A percentile compares a stretch with the other conserved stretches of the same genome.
These are phyloP conservation scores for Kazachstania sp. DNA, from an alignment of 1,139 yeast species.

Conservation along the genomic window DNA sequence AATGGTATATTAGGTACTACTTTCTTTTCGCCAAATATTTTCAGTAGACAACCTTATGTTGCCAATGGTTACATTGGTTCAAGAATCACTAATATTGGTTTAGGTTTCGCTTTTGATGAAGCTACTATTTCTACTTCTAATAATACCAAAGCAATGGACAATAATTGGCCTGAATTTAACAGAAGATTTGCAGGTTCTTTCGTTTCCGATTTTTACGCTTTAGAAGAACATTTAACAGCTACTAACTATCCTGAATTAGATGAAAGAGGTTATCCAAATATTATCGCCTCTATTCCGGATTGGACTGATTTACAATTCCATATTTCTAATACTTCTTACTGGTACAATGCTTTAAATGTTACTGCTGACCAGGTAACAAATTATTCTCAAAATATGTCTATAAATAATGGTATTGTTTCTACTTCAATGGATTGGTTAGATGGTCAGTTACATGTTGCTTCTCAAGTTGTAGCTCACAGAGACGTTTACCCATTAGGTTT, in stretches of 20 bases:
- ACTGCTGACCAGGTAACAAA: conserved; percentile 34
- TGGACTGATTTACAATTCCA: conserved; percentile 56
- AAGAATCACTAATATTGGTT: conserved; percentile 71
- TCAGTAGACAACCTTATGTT: conserved; percentile 66
- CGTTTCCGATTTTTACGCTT: conserved; percentile 64
- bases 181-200: conserved; percentile 66
- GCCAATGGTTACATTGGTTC: conserved; percentile 79
- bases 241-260: conserved; percentile 67
- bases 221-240: conserved; percentile 44
- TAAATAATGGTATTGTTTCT: conserved; percentile 57
- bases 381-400: conserved; percentile 55
- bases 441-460: conserved; percentile 38
- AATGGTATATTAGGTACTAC: conserved; percentile 34
- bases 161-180: conserved; percentile 78
- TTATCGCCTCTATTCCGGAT: conserved; percentile 66
- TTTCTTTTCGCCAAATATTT: conserved; percentile 40
- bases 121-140: conserved; percentile 34
- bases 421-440: conserved; percentile 61
- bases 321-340: conserved; percentile 15
- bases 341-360: conserved; percentile 26
- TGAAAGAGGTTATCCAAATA: conserved; percentile 58
- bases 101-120: conserved; percentile 62
- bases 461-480: conserved; percentile 58
- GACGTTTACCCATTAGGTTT: conserved; percentile 48
- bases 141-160: conserved; percentile 37